A percentile compares a stretch with the other conserved stretches of the same genome.
These are phyloP conservation scores for Tausonia pullulans DNA, from an alignment of 1,284 basidiomycete species.

Conservation along the genomic window DNA sequence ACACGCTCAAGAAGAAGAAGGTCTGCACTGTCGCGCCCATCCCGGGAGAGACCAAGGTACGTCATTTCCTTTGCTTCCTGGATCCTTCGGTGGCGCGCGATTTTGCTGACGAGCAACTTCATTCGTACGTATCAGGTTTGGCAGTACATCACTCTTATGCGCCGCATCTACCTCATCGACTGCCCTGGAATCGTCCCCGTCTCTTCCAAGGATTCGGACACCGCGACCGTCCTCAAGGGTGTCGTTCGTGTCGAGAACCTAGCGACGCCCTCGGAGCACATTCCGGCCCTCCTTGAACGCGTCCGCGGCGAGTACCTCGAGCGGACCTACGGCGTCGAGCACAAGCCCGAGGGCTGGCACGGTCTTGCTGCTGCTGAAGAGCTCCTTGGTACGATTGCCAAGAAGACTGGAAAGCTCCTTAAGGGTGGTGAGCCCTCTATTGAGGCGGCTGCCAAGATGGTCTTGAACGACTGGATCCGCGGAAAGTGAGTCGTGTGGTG, in stretches of 20 bases:
- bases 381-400: constrained; percentile 74
- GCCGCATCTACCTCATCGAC: constrained; percentile 96
- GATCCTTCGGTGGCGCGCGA: neutral
- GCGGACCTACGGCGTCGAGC: constrained; percentile 71
- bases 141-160: constrained; percentile 97
- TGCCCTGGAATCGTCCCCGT: constrained; percentile 97
- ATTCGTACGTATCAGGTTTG: constrained; percentile 52
- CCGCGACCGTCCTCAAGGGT: constrained; percentile 89
- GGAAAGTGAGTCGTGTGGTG: constrained; percentile 46
- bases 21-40: constrained; percentile 95
- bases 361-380: constrained; percentile 49
- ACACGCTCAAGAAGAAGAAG: constrained; percentile 96
- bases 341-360: constrained; percentile 42
- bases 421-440: constrained; percentile 92
- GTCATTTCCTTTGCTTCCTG: constrained; percentile 17
- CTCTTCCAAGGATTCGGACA: constrained; percentile 78
- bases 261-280: constrained; percentile 85
- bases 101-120: no score
- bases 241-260: constrained; percentile 95
- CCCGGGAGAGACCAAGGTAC: constrained; percentile 92
- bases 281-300: constrained; percentile 73
- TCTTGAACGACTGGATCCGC: constrained; percentile 94
- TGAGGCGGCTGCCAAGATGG: constrained; percentile 86
- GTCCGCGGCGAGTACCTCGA: constrained; percentile 88
- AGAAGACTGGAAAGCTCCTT: constrained; percentile 81